Evolutionary conservation across 441 rosid genomes (phyloP).

Genomic region (Adansonia madagascariensis): DNA sequence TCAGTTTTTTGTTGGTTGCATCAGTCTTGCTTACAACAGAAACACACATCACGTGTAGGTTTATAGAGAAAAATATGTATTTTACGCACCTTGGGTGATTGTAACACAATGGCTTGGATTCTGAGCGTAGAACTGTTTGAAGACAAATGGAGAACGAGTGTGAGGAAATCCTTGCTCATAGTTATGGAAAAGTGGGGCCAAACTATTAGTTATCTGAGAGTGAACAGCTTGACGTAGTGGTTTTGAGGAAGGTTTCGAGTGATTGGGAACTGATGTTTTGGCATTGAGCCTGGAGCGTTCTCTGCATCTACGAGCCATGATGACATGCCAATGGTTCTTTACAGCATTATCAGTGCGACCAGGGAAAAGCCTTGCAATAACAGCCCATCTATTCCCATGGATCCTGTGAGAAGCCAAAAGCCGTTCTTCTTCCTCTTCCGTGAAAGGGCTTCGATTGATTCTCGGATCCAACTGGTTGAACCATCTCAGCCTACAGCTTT

Average conservation of each 20-base stretch:
- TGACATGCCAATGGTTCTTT: slow-evolving; percentile 47
- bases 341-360: slow-evolving; percentile 70
- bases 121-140: slow-evolving; percentile 34
- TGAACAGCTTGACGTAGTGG: background rate
- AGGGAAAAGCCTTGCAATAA: slow-evolving; percentile 59
- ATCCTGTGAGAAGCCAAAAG: slow-evolving; percentile 49
- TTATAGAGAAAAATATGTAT: too few species aligned
- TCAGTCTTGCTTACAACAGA: too few species aligned
- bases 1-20: too few species aligned
- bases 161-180: slow-evolving; percentile 19
- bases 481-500: slow-evolving; percentile 75
- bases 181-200: slow-evolving; percentile 14
- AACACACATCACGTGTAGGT: too few species aligned
- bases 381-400: slow-evolving; percentile 62
- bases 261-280: slow-evolving; percentile 22
- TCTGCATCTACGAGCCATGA: slow-evolving; percentile 63
- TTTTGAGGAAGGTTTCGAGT: background rate
- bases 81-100: too few species aligned
- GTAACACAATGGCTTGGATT: slow-evolving; percentile 9
- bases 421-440: slow-evolving; percentile 66
- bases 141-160: slow-evolving; percentile 27
- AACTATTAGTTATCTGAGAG: slow-evolving; percentile 29
- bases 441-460: slow-evolving; percentile 62
- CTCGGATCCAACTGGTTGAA: slow-evolving; percentile 67
- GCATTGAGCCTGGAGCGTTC: slow-evolving; percentile 38